These are phyloP conservation scores for Botrytis elliptica DNA, from an alignment of 2,329 filamentous ascomycete species.

Conservation along the genomic window DNA sequence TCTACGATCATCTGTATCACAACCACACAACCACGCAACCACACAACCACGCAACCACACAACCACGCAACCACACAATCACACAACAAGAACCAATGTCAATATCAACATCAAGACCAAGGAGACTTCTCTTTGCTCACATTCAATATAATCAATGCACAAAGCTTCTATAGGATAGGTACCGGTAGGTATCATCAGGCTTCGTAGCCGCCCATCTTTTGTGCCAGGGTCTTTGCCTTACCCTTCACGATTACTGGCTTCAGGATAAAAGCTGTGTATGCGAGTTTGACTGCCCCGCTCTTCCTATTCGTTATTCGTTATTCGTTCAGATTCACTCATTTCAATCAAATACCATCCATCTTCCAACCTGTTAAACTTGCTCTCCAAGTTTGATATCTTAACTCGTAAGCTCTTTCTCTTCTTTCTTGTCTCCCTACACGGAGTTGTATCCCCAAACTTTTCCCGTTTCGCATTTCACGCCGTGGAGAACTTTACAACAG, in stretches of 20 bases:
- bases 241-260: constrained; percentile 12
- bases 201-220: constrained; percentile 19
- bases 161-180: not conserved
- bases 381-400: not conserved
- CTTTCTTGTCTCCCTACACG: not conserved
- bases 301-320: constrained; percentile 18
- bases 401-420: constrained; percentile 9
- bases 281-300: constrained; percentile 9
- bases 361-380: not conserved
- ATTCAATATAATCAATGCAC: not conserved
- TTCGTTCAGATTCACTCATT: constrained; percentile 19
- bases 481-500: not conserved
- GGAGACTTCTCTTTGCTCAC: not conserved
- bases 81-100: not conserved
- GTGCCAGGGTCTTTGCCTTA: constrained; percentile 8
- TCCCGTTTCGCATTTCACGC: not conserved
- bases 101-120: not conserved
- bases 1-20: not conserved
- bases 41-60: not conserved
- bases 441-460: not conserved
- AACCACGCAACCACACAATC: not conserved
- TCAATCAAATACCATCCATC: constrained; percentile 13
- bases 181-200: not conserved
- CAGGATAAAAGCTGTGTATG: constrained; percentile 10
- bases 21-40: not conserved